Evolutionary conservation across 2,329 filamentous ascomycete species (phyloP), one percentile per base, ranked within the genome.

Genomic region (Zymoseptoria passerinii): DNA sequence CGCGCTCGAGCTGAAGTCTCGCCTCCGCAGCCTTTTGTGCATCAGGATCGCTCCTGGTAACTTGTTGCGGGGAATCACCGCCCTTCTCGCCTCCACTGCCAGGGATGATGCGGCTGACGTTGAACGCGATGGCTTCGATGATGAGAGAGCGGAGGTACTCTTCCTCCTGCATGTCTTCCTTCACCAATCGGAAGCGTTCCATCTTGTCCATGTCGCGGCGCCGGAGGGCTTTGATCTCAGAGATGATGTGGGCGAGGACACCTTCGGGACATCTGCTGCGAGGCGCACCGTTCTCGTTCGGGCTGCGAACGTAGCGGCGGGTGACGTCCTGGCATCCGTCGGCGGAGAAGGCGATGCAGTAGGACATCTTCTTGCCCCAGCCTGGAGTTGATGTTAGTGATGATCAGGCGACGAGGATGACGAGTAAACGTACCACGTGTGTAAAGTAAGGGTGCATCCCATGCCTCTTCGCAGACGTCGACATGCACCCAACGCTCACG

Each of bases 401-500:
- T 16, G 23, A 58, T 13, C 16, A 54, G 23, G 53, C 49, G 59
- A 55, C 16, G 9, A 27, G 13, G 19, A 28, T 48, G 40, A 13
- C 51, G 9, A 10, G 56, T 13, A 20, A 58, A 74, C 80, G 59
- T 76, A 84, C 83, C 92, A 74, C 96, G 90, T 6, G 90, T 85
- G 75, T 97, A 97, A 8, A 97, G 81, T 51, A 89, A 83, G 54
- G 94, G 94, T 69, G 92, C 91, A 72, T 99, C 94, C 91, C 92
- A 97, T 1, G 89, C 85, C 71, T 92, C 92, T 72, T 97, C 94
- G 70, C 92, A 96, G 35, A 87, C 86, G 73, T 99, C 94, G 49
- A 96, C 91, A 66, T 97, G 92, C n/a, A 97, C 82, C 94, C 94
- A 99, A 71, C 91, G 85, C 73, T 88, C 86, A 70, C 92, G 88